A percentile compares a stretch with the other conserved stretches of the same genome.
phyloP scores from a whole-genome alignment of 2,329 filamentous ascomycete genomes.

The Microdochium bolleyi region DNA sequence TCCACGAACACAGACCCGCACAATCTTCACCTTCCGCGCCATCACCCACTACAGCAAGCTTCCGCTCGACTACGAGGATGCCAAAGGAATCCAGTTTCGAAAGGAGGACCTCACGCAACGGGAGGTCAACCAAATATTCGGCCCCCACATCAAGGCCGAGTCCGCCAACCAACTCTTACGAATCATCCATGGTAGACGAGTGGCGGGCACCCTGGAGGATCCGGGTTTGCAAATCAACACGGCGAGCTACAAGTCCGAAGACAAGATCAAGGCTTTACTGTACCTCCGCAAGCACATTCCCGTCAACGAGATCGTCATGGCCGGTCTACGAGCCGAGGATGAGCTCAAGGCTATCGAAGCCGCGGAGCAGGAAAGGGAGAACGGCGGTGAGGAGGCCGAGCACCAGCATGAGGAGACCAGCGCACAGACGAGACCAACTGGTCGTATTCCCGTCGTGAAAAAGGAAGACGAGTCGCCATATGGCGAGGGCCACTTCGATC shows the following conservation, averaged over 20 bases:
- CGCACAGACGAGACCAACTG: conserved; percentile 7
- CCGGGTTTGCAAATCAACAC: conserved; percentile 43
- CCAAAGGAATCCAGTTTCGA: conserved; percentile 44
- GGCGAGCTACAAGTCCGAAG: conserved; percentile 27
- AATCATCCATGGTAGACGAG: conserved; percentile 54
- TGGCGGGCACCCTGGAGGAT: conserved; percentile 56
- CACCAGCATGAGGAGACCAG: conserved; percentile 9
- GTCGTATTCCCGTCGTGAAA: conserved; percentile 17
- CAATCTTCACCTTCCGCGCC: conserved; percentile 21
- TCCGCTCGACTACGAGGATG: conserved; percentile 49
- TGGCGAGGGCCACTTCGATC: conserved; percentile 48
- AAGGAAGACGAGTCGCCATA: conserved; percentile 40
- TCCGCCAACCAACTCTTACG: conserved; percentile 45
- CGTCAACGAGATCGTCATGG: conserved; percentile 54
- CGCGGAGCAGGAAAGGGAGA: conserved; percentile 11
- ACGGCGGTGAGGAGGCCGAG: conserved; percentile 5
- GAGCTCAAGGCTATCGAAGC: conserved; percentile 47
- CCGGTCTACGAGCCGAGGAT: conserved; percentile 53
- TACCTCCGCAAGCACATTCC: conserved; percentile 47
- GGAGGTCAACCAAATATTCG: conserved; percentile 43
- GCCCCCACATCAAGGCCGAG: conserved; percentile 31
- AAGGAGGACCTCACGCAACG: conserved; percentile 36
- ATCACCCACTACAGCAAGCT: conserved; percentile 49
- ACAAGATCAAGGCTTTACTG: conserved; percentile 37
- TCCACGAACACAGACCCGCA: conserved; percentile 14